Evolutionary conservation across 176 grass and related monocot species (phyloP), one percentile per base, ranked within the genome.

Genomic region (Oryza officinalis): DNA sequence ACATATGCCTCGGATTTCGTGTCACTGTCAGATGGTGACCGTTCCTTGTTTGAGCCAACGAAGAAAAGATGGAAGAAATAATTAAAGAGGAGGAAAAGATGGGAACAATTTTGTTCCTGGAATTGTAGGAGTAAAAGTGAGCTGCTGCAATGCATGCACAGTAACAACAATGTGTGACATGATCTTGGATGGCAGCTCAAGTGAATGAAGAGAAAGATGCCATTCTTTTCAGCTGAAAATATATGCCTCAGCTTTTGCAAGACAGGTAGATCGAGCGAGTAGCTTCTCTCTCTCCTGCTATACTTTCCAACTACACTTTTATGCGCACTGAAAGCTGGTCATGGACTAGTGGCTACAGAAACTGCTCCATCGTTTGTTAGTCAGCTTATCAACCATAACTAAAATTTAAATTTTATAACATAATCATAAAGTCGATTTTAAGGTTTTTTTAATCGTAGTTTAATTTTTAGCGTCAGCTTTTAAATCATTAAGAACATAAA

Each of bases 201-300:
- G 8, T 0, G 57, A 61, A 22, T 7, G 18, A 11, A 23, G 35
- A 0, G 66, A 74, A 77, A 84, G 87, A 84, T 75, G 81, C 70
- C 76, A 11, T 63, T 89, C 87, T 63, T 84, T 89, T 84, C 75
- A 71, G 69, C 49, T 26, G 80, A 65, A 79, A 32, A 40, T 79
- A 57, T 57, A 30, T 84, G 86, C 44, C 74, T 14, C 44, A 23
- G 33, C 68, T 74, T 82, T 78, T 65, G 75, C 75, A 13, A 27
- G 60, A 68, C 74, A 64, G 52, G 52, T 57, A 57, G 52, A 35
- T 35, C 33, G 52, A 20, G 2, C 33, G 52, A 20, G 2, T 57
- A 20, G 18, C 18, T 18, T 57, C 20, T 57, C 52, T 23, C 57
- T 60, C 54, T 60, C 54, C 54, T 60, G 54, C 22, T 52, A 47